Conservation (phyloP, 192 early-diverging fungal genomes). For the Backusella mclennaniae region DNA sequence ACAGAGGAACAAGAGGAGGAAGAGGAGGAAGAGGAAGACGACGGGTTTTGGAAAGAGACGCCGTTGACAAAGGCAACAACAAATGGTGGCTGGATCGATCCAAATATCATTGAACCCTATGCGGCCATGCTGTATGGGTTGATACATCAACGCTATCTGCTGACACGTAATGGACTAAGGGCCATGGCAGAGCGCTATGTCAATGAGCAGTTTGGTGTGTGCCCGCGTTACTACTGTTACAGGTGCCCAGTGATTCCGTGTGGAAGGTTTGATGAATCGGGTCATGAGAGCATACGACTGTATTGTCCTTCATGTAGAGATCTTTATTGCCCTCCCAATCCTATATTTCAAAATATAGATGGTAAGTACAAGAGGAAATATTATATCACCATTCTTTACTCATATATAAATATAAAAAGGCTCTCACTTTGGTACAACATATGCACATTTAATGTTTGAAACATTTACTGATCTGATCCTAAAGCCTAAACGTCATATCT, state of each 20-base stretch:
- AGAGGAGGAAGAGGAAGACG: background rate
- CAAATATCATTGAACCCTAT: conserved; percentile 62
- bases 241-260: conserved; percentile 63
- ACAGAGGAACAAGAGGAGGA: background rate
- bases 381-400: background rate
- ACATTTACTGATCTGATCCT: conserved; percentile 83
- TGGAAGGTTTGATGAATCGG: conserved; percentile 66
- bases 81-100: conserved; percentile 3
- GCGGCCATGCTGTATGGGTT: conserved; percentile 91
- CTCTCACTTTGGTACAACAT: conserved; percentile 96
- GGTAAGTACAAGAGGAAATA: conserved; percentile 38
- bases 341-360: conserved; percentile 65
- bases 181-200: conserved; percentile 82
- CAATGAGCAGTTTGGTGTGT: conserved; percentile 70
- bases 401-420: conserved; percentile 42
- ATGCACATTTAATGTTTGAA: conserved; percentile 88
- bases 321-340: conserved; percentile 69
- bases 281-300: conserved; percentile 70
- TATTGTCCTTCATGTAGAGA: conserved; percentile 80
- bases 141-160: conserved; percentile 90
- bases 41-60: conserved; percentile 31
- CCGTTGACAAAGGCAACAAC: background rate
- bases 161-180: conserved; percentile 83
- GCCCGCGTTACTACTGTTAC: conserved; percentile 70
- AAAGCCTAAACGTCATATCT: conserved; percentile 56